Conservation (phyloP, 441 rosid species). For the Cnidoscolus chayamansa region DNA sequence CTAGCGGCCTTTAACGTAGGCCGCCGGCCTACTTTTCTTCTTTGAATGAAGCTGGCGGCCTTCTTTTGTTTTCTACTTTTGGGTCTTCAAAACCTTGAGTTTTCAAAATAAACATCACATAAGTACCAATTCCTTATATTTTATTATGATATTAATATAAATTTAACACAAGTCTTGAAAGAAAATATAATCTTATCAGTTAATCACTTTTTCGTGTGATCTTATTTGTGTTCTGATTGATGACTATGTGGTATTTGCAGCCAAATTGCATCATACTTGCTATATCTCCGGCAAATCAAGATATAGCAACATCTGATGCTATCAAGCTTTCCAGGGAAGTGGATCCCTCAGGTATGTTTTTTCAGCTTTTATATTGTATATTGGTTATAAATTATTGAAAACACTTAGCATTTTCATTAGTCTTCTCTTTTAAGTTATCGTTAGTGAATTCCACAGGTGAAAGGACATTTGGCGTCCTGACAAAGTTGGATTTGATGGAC, state of each 20-base stretch:
- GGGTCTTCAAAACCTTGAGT: too few relatives aligned
- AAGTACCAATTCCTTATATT: too few relatives aligned
- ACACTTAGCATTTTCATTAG: conserved; percentile 12
- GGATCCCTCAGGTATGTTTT: conserved; percentile 70
- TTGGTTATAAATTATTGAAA: conserved; percentile 4
- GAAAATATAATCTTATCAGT: neutral
- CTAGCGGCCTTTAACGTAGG: too few relatives aligned
- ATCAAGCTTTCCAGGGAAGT: conserved; percentile 92
- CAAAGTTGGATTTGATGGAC: conserved; percentile 95
- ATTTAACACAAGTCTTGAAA: too few relatives aligned
- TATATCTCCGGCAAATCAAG: conserved; percentile 98
- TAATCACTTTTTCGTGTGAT: neutral
- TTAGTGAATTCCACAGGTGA: conserved; percentile 45
- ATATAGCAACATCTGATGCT: conserved; percentile 98
- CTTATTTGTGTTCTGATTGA: neutral
- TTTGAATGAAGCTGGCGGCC: too few relatives aligned
- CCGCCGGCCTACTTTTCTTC: too few relatives aligned
- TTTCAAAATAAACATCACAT: too few relatives aligned
- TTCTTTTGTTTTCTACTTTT: too few relatives aligned
- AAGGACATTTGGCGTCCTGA: conserved; percentile 82
- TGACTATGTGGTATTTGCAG: conserved; percentile 35
- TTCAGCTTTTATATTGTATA: neutral
- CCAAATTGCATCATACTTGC: conserved; percentile 83
- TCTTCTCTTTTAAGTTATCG: neutral
- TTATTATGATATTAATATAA: too few relatives aligned